Evolutionary conservation across 2,329 filamentous ascomycete species (phyloP), one percentile per base, ranked within the genome.

Genomic region (Stachybotrys echinatus): DNA sequence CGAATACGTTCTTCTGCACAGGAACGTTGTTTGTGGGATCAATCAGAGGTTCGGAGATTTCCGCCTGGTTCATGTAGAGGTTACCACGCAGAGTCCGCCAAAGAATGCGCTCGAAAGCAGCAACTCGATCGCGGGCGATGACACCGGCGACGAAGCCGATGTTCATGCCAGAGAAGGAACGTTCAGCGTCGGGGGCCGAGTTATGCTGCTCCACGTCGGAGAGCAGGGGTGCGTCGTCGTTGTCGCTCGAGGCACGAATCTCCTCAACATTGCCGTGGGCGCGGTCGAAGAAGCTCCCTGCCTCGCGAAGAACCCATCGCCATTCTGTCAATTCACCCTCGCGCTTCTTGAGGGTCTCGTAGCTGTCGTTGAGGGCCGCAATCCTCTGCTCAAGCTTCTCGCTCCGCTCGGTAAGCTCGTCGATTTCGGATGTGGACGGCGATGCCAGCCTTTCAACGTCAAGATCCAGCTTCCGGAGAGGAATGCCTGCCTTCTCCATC

Each of bases 11-110:
- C 84, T 99, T 99, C 76, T 88, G 84, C 60, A 95, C 80, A 56
- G 89, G 79, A 72, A 97, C 92, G 67, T 97, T 96, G 74, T 84
- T 96, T 65, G 87, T 81, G 17, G 94, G 92, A 68, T 99, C 89
- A 66, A 96, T 79, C 59, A 99, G 87, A 37, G 89, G 84, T 68
- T 99, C 92, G 7, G 91, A 86, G 54, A 99, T 99, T 77, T 99
- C 94, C 39, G 92, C 92, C 76, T 99, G 95, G 73, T 99, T 99
- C 94, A 99, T 99, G 79, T 97, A 99, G 55, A 99, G 76, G 71
- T 99, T 99, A 62, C 94, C 94, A 68, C 94, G 90, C 40, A 99
- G 83, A 0, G 95, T 96, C 63, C 94, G 85, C 94, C 94, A 99
- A 47, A 99, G 79, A 59, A 99, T 99, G 52, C 94, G 87, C 74